Percentiles rank a stretch among this genome's conserved stretches.
Conservation (phyloP, 495 filamentous ascomycete genomes). For the Penicillium canescens region DNA sequence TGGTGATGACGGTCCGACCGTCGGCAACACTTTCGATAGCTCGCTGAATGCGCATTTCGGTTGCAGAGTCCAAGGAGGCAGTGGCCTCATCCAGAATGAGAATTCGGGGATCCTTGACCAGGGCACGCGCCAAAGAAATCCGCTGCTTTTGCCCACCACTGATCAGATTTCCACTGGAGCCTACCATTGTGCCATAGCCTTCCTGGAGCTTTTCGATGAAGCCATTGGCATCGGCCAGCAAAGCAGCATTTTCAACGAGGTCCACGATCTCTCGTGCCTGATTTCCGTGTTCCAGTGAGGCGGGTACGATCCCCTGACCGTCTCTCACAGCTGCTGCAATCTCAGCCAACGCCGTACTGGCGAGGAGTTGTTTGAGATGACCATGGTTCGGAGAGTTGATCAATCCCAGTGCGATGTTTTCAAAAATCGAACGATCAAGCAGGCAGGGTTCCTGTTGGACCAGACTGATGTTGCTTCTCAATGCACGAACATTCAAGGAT, state of each 20-base stretch:
- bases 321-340: constrained; percentile 30
- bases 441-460: constrained; percentile 68
- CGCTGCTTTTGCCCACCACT: constrained; percentile 63
- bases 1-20: constrained; percentile 41
- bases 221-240: constrained; percentile 33
- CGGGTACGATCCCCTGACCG: constrained; percentile 25
- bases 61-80: constrained; percentile 49
- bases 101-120: constrained; percentile 72
- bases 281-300: constrained; percentile 20
- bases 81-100: constrained; percentile 83
- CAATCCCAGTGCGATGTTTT: constrained; percentile 66
- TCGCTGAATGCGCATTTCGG: constrained; percentile 46
- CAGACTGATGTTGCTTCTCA: constrained; percentile 56
- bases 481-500: constrained; percentile 53
- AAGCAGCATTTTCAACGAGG: constrained; percentile 33
- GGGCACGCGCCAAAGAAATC: constrained; percentile 66
- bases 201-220: constrained; percentile 46
- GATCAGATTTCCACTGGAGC: constrained; percentile 53
- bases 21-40: constrained; percentile 42
- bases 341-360: constrained; percentile 18
- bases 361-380: constrained; percentile 28
- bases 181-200: constrained; percentile 51
- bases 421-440: constrained; percentile 61
- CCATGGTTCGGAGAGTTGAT: constrained; percentile 49
- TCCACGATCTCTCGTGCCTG: constrained; percentile 30